Evolutionary conservation across 2,329 filamentous ascomycete species (phyloP), one percentile per base, ranked within the genome.

Genomic region (Aureobasidium melanogenum): DNA sequence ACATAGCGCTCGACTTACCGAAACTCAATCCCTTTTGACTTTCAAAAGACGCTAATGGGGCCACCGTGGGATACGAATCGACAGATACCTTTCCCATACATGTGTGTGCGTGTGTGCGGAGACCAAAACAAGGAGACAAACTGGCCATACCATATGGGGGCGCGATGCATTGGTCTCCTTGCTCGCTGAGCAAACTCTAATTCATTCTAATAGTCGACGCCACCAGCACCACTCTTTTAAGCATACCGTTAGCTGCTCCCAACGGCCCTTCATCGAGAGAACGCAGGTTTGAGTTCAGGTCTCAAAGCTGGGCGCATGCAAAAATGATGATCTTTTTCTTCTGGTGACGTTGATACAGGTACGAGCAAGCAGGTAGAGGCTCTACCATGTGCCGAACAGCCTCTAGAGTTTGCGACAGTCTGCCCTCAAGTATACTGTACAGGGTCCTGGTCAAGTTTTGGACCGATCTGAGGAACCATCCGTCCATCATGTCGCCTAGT

Each of bases 211-310:
- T 32, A 43, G 30, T 44, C 28, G n/a, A 44, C 52, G 52, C 52
- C 52, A 56, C 52, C 8, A 3, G 44, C n/a, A 43, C 17, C 38
- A 28, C 32, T 24, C 17, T n/a, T 43, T 56, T 56, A 56, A 43
- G 52, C 52, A 56, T 44, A 56, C 39, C 39, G 26, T 44, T 34
- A 34, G 39, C 52, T 34, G 38, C 52, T 17, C 26, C 38, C 26
- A 56, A 56, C 52, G 28, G 52, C 52, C 52, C n/a, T 30, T 12
- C 30, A 56, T 38, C 52, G 39, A 56, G 28, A 56, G 28, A 44
- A 43, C 17, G 52, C 52, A 56, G 28, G 52, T 32, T 34, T 43
- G 19, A 56, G 10, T 43, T 44, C 30, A 1, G 17, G 10, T n/a
- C 10, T 5, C 19, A 10, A 6, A 7, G 24, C 1, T 39, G 17